Evolutionary conservation across 1,284 basidiomycete species (phyloP).

Genomic region (Tylopilus orsonianus): DNA sequence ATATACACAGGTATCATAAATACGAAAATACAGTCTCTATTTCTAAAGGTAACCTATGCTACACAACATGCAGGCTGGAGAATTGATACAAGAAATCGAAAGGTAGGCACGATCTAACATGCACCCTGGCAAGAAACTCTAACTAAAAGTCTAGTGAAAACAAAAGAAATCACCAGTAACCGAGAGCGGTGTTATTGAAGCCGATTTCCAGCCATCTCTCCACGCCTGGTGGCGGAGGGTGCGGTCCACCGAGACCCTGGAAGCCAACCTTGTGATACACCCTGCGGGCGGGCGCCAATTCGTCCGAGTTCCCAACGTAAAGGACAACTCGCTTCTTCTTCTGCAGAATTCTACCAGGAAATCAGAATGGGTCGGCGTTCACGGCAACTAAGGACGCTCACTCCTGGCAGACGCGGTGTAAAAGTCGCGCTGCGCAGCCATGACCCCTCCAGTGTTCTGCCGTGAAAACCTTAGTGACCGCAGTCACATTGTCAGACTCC

Average conservation of each 20-base stretch:
- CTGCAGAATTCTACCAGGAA: conserved; percentile 27
- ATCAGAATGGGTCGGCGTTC: neutral
- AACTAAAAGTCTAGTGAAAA: neutral
- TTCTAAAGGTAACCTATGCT: conserved; percentile 10
- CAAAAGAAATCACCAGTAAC: conserved; percentile 15
- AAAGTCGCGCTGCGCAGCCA: conserved; percentile 47
- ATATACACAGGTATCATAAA: neutral
- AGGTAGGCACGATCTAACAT: neutral
- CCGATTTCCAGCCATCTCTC: conserved; percentile 27
- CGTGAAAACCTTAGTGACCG: conserved; percentile 55
- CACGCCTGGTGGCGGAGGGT: conserved; percentile 14
- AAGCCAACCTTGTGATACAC: conserved; percentile 27
- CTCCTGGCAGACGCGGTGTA: conserved; percentile 43
- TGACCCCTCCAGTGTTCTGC: conserved; percentile 39
- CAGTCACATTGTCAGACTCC: conserved; percentile 40
- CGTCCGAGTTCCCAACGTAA: conserved; percentile 43
- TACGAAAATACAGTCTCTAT: neutral
- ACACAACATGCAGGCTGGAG: conserved; percentile 1
- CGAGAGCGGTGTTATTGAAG: conserved; percentile 13
- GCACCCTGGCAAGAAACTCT: neutral
- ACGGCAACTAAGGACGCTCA: conserved; percentile 20
- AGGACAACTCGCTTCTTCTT: conserved; percentile 45
- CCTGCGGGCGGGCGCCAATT: conserved; percentile 19
- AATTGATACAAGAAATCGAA: neutral
- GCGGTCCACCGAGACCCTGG: conserved; percentile 19